Base-by-base conservation (phyloP, 192 early-diverging fungal species). In the Dissophora globulifera region DNA sequence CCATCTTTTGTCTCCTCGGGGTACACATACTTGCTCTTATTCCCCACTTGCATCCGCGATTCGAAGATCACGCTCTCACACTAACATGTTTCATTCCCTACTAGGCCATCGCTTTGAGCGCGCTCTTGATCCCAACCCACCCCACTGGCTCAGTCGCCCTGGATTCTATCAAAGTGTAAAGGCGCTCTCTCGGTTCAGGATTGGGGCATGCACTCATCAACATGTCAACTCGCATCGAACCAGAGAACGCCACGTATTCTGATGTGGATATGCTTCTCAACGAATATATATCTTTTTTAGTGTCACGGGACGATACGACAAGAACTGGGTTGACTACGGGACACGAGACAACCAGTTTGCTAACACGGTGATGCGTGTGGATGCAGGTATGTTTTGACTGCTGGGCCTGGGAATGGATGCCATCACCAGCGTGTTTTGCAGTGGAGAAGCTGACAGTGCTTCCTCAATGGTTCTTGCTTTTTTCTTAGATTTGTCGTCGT, bases 401-500 rank as follows among this genome's bases (percentile, higher is more conserved):
- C 35, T 38, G 35, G 35, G 35, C 13, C 13, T 38, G 35, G n/a
- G n/a, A n/a, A n/a, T n/a, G n/a, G n/a, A n/a, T n/a, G n/a, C n/a
- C n/a, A n/a, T n/a, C n/a, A n/a, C n/a, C n/a, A n/a, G n/a, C n/a
- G n/a, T n/a, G n/a, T n/a, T n/a, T n/a, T n/a, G n/a, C n/a, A n/a
- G n/a, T n/a, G n/a, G n/a, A n/a, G n/a, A n/a, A n/a, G n/a, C n/a
- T n/a, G n/a, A n/a, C n/a, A n/a, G n/a, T n/a, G n/a, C n/a, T n/a
- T n/a, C n/a, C n/a, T n/a, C n/a, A n/a, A n/a, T n/a, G n/a, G n/a
- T n/a, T n/a, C n/a, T 12, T 7, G 27, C 27, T 30, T 9, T 41
- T 29, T 15, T 13, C 40, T 55, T 75, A 92, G 94, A 96, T 79
- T 86, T 95, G 6, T 82, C 87, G 20, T 82, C 84, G 12, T 76